These are phyloP conservation scores for Aspergillus sparsus DNA, from an alignment of 495 filamentous ascomycete genomes.

Conservation along the genomic window DNA sequence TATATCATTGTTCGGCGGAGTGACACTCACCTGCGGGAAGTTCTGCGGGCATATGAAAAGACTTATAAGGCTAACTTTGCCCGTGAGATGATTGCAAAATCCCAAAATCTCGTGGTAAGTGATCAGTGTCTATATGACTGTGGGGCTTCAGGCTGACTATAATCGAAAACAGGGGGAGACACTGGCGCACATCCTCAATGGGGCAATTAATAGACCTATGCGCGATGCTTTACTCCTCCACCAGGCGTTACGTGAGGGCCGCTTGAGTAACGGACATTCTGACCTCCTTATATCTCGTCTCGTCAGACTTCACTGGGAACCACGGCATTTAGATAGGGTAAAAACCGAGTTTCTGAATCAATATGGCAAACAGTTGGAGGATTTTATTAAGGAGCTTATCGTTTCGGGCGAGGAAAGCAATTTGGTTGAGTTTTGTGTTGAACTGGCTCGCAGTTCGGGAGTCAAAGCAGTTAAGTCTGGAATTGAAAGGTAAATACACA, in stretches of 20 bases:
- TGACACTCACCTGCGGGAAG: constrained; percentile 78
- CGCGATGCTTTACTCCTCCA: constrained; percentile 90
- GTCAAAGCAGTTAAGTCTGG: too few species aligned
- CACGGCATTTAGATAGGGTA: constrained; percentile 67
- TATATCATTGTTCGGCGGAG: constrained; percentile 75
- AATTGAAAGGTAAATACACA: too few species aligned
- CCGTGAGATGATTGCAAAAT: constrained; percentile 81
- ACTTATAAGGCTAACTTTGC: constrained; percentile 77
- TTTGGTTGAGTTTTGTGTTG: constrained; percentile 60
- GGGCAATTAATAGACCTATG: constrained; percentile 90
- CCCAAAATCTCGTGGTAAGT: constrained; percentile 86
- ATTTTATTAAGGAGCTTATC: constrained; percentile 54
- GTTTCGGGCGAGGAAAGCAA: constrained; percentile 39
- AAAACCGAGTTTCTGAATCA: constrained; percentile 69
- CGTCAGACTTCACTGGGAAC: constrained; percentile 84
- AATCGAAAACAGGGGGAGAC: constrained; percentile 75
- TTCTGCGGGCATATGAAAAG: constrained; percentile 70
- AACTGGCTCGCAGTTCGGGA: constrained; percentile 48
- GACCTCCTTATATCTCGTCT: constrained; percentile 80
- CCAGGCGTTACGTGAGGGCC: constrained; percentile 73
- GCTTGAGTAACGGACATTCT: constrained; percentile 62
- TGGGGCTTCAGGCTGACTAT: not conserved
- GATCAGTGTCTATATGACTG: constrained; percentile 14
- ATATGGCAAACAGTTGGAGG: constrained; percentile 68
- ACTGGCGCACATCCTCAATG: constrained; percentile 95